Evolutionary conservation across 495 filamentous ascomycete genomes (phyloP), one percentile per base, ranked within the genome.

Genomic region (Monascus purpureus): DNA sequence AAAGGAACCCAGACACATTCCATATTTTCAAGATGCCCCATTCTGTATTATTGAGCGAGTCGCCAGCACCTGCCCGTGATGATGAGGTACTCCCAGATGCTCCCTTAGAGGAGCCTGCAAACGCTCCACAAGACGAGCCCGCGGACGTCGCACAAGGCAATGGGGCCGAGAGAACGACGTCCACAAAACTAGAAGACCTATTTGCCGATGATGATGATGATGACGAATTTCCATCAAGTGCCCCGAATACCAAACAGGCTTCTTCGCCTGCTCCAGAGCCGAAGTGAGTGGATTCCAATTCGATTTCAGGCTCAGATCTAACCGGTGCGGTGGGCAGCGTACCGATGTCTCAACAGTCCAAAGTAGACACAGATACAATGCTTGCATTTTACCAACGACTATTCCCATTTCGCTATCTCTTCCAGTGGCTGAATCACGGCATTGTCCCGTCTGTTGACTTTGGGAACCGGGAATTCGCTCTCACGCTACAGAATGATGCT

Each of bases 371-470:
- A 5, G 82, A 86, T 43, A 64, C 87, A 9, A 80, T 96, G 74
- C 70, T 80, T 36, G 76, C 73, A 17, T 99, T 94, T 57, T 99
- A 99, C 47, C 82, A 92, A 49, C 83, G 90, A 25, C 72, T 96
- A 23, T 96, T 96, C 50, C 90, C 90, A 6, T 99, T 92, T 63
- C 77, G 90, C 19, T 77, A 82, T 42, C 75, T 95, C 15, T 96
- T 95, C 59, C 87, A 95, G 53, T 99, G 90, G 90, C 72, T 99
- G 12, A 96, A 96, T 49, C 90, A 99, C 52, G 82, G 81, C 28
- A 75, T 86, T 17, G 68, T 73, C 4, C 90, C 92, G 0, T 76
- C 77, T 2, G 75, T 74, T 37, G 87, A 96, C 48, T 96, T 96
- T 51, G 72, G 67, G 9, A 83, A 95, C 47, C 81, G 90, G 32